A percentile compares a stretch with the other conserved stretches of the same genome.
Evolutionary conservation across 306 rosid species (phyloP).

Genomic region (apple (Malus domestica)): DNA sequence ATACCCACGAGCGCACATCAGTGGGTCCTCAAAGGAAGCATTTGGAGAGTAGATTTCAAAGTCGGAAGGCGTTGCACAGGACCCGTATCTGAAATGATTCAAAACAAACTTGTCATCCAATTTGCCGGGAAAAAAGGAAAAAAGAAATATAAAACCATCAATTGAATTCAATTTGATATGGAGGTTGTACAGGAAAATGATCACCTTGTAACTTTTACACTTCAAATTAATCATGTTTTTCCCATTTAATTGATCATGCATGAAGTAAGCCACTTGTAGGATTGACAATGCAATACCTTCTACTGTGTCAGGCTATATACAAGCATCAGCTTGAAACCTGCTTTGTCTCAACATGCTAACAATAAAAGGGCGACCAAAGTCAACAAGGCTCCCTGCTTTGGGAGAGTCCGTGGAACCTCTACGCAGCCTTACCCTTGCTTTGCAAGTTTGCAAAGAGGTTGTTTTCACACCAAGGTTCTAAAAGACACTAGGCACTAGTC

Average conservation of each 20-base stretch:
- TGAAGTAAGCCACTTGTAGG: not conserved
- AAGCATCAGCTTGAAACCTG: not conserved
- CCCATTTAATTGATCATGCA: not conserved
- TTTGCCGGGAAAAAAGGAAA: not conserved
- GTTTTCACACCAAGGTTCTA: no score
- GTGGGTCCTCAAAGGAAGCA: slow-evolving; percentile 88
- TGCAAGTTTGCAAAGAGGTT: no score
- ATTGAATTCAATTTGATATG: not conserved
- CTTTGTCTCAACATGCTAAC: not conserved
- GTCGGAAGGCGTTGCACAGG: slow-evolving; percentile 56
- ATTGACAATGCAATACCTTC: not conserved
- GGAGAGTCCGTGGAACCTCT: no score
- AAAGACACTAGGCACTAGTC: no score
- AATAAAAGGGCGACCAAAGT: no score
- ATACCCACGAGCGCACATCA: slow-evolving; percentile 70
- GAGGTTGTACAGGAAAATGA: not conserved
- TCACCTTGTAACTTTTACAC: not conserved
- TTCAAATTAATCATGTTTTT: not conserved
- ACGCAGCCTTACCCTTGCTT: no score
- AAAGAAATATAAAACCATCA: not conserved
- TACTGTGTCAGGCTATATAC: no score
- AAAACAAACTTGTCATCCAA: not conserved
- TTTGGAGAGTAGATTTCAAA: slow-evolving; percentile 58
- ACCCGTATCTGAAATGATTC: slow-evolving; percentile 52
- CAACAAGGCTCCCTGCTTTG: no score